Evolutionary conservation across 1,284 basidiomycete genomes (phyloP), one percentile per base, ranked within the genome.

Genomic region (Puccinia horiana): DNA sequence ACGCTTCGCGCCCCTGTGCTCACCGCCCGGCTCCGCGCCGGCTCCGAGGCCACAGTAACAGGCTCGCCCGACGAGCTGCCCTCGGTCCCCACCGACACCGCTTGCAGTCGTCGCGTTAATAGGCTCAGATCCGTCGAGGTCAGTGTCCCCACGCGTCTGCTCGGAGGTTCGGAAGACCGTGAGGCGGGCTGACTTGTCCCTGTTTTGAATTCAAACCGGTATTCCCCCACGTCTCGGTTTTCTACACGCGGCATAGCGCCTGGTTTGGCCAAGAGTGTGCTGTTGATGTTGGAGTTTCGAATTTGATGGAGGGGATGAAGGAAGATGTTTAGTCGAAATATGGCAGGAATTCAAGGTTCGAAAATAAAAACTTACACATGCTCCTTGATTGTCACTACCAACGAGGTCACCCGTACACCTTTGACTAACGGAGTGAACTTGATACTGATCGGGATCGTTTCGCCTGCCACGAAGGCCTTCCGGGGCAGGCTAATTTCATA

Each of bases 391-490:
- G 91, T 90, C 2, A 92, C 93, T 37, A 89, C 88, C 37, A 96
- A 90, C 76, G 88, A 90, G 3, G 91, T 87, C 14, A 97, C 92
- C 61, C 89, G 88, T 6, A 93, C 92, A 16, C 95, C 95, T 87
- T 98, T 97, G 56, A 90, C 89, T 14, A 96, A 88, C 0, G 95
- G 95, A 75, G 91, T 91, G 86, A 96, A 94, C 87, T 96, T 96
- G 87, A 94, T 90, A 29, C 93, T 89, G 0, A 93, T 92, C 0
- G 92, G 92, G 80, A 96, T 88, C 20, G 90, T 90, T 87, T 96
- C 94, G 6, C 95, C 94, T 0, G 92, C 93, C 0, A 94, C 93
- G 91, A 93, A 97, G 0, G 95, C 95, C 86, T 94, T 94, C n/a
- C 69, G 77, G 29, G 77, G 77, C 37, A 80, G 54, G 12, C 84